Percentiles rank a stretch among this genome's conserved stretches.
Evolutionary conservation across 2,329 filamentous ascomycete genomes (phyloP).

Genomic region (Nemania serpens): DNA sequence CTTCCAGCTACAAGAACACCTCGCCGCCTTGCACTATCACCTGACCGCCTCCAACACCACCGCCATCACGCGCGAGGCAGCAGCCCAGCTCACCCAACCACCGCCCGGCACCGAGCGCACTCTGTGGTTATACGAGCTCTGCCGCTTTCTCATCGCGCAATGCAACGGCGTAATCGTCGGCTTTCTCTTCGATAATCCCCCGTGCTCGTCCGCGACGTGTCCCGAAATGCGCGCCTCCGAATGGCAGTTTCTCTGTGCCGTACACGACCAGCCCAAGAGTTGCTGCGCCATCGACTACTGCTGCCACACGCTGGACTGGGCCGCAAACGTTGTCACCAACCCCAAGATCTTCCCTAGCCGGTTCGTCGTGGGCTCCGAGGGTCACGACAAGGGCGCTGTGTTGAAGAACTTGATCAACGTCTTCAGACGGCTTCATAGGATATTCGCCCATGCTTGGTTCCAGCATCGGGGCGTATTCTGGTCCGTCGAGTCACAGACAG

Average conservation of each 20-base stretch:
- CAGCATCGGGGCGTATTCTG: conserved; percentile 95
- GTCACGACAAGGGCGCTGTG: conserved; percentile 65
- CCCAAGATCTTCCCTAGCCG: conserved; percentile 94
- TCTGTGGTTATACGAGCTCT: conserved; percentile 97
- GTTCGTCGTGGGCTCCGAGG: conserved; percentile 62
- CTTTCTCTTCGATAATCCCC: conserved; percentile 87
- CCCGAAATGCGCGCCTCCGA: conserved; percentile 98
- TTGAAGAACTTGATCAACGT: conserved; percentile 91
- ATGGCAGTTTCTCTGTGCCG: conserved; percentile 98
- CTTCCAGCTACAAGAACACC: conserved; percentile 96
- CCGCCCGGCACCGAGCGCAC: conserved; percentile 82
- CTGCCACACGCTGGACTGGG: conserved; percentile 98
- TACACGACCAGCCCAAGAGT: conserved; percentile 93
- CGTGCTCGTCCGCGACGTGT: conserved; percentile 87
- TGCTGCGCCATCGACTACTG: conserved; percentile 99
- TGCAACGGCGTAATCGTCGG: conserved; percentile 91
- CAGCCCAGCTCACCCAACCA: conserved; percentile 75
- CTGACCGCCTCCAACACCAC: conserved; percentile 70
- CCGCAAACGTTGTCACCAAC: conserved; percentile 89
- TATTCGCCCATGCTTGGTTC: conserved; percentile 99
- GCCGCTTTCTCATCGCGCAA: conserved; percentile 91
- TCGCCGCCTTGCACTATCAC: conserved; percentile 87
- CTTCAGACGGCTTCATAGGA: conserved; percentile 89
- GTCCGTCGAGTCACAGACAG: conserved; percentile 88
- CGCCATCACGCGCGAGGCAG: conserved; percentile 77